Evolutionary conservation across 257 asterid species (phyloP), one percentile per base, ranked within the genome.

Genomic region (Solanum megistacrolobum): DNA sequence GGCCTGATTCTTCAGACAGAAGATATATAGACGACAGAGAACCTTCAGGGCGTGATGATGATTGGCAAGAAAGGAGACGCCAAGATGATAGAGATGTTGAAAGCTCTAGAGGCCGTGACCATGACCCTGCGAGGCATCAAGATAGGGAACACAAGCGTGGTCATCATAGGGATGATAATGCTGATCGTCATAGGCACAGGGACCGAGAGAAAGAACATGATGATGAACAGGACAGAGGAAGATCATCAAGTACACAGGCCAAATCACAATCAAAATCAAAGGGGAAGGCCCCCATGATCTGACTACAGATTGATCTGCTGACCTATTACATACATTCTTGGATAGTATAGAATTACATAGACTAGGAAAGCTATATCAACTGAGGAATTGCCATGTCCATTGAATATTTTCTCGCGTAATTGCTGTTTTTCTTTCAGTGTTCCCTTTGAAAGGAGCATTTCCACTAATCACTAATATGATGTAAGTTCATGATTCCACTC

Each of bases 1-100:
- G 98, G 94, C 93, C 98, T 86, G 95, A 95, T 78, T 92, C 98
- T 85, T 91, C 98, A 1, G 98, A 96, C 66, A 94, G 93, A 89
- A 95, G 93, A 89, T 89, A 93, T 88, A 91, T 95, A 46, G 98
- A 95, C 55, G 96, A 93, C 52, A 94, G 94, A 89, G 98, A 93
- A 91, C 90, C 92, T 65, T 25, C 38, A 8, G 92, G 90, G 6
- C 91, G 89, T 35, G 94, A 94, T 83, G 87, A 43, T 88, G 97
- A 93, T 78, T 92, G 93, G 94, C 60, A 93, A 12, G 97, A 94
- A 23, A 92, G 92, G 90, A 91, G 90, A 88, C 90, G 84, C 78
- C 94, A 93, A 29, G 98, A 91, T 68, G 95, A 91, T 52, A 94
- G 93, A 87, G 96, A 93, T 89, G 86, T 71, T 18, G 92, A 89